Percentiles rank a stretch among this genome's conserved stretches.
These are phyloP conservation scores for Phascolomyces articulosus DNA, from an alignment of 371 early-diverging fungal genomes.

Conservation along the genomic window DNA sequence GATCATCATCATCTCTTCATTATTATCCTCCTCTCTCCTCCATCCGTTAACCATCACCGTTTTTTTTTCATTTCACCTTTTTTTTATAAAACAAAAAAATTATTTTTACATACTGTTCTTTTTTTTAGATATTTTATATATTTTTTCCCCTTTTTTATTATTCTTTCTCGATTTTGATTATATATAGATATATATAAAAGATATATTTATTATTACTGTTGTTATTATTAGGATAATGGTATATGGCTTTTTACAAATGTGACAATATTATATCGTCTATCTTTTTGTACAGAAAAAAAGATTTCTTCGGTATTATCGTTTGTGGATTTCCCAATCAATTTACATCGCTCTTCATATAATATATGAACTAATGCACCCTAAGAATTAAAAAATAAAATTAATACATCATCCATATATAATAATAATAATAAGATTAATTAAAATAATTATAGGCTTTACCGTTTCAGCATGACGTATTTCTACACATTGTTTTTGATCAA, in stretches of 20 bases:
- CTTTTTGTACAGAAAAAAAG: neutral
- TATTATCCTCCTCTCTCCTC: neutral
- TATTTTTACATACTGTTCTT: too few relatives aligned
- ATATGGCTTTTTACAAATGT: neutral
- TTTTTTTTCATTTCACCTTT: too few relatives aligned
- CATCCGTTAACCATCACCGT: too few relatives aligned
- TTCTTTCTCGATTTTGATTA: too few relatives aligned
- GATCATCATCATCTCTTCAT: too few relatives aligned
- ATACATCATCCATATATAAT: neutral
- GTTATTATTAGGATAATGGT: neutral
- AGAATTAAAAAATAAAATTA: neutral
- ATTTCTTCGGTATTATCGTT: neutral
- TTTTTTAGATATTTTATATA: too few relatives aligned
- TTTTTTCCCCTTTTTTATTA: too few relatives aligned
- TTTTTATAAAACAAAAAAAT: too few relatives aligned
- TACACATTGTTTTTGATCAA: constrained; percentile 3
- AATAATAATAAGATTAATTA: neutral
- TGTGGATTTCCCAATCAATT: neutral
- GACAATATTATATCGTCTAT: neutral
- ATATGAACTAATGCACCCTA: neutral
- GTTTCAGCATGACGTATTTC: constrained; percentile 3
- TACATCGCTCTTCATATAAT: constrained; percentile 1
- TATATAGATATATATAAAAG: neutral
- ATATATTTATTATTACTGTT: neutral
- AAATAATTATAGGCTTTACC: neutral